Evolutionary conservation across 345 rosid species (phyloP).

Genomic region (Aquilaria sinensis): DNA sequence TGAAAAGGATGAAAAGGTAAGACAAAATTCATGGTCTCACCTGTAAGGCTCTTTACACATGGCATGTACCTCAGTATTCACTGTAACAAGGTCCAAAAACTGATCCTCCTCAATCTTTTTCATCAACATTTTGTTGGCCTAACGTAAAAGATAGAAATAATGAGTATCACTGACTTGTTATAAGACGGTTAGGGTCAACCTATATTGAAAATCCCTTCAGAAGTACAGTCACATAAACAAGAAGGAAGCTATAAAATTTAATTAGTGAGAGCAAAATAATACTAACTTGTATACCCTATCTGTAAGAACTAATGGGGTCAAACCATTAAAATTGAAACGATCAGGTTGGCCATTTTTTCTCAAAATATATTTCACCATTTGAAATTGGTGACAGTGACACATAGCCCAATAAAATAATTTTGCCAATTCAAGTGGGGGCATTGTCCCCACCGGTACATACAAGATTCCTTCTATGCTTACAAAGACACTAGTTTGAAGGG

Average conservation of each 20-base stretch:
- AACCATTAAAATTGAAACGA: no score
- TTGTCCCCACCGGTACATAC: no score
- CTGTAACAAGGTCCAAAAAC: slow-evolving; percentile 85
- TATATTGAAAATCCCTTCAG: background rate
- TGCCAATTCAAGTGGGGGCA: no score
- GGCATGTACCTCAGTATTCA: slow-evolving; percentile 73
- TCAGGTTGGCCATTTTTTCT: background rate
- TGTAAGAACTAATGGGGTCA: no score
- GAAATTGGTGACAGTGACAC: background rate
- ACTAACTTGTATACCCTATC: no score
- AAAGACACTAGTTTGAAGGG: background rate
- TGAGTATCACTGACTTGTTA: slow-evolving; percentile 1
- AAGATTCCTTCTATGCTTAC: background rate
- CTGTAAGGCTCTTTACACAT: slow-evolving; percentile 94
- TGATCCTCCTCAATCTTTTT: slow-evolving; percentile 94
- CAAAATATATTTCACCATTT: background rate
- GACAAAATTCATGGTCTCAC: slow-evolving; percentile 30
- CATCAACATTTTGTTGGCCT: slow-evolving; percentile 91
- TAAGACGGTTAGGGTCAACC: background rate
- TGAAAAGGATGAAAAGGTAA: slow-evolving; percentile 10
- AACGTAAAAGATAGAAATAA: slow-evolving; percentile 3
- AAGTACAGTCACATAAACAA: no score
- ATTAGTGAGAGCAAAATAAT: no score
- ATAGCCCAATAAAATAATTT: no score
- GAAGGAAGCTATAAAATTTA: no score